These are phyloP conservation scores for Chenopodium quinoa DNA, from an alignment of 148 eudicot genomes.

Conservation along the genomic window DNA sequence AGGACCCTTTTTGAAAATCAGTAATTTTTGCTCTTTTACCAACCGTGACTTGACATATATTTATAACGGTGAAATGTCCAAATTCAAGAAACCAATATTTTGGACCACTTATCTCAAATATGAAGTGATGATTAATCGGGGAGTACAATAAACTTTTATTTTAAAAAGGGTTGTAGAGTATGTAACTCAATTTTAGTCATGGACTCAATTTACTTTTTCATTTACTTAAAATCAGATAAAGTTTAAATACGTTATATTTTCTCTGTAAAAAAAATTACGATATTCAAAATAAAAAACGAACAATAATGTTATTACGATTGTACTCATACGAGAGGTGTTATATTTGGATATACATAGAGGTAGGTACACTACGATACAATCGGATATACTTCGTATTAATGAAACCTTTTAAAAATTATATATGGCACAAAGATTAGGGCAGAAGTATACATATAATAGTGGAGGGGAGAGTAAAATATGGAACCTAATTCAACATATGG, in stretches of 20 bases:
- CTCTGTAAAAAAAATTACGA: too few relatives aligned
- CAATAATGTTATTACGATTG: too few relatives aligned
- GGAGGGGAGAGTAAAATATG: not conserved
- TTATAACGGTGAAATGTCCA: conserved; percentile 9
- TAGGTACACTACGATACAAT: too few relatives aligned
- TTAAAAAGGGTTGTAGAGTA: not conserved
- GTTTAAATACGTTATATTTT: too few relatives aligned
- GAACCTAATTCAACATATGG: not conserved
- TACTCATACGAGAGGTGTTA: too few relatives aligned
- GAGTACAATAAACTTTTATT: not conserved
- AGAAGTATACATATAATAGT: not conserved
- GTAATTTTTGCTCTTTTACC: conserved; percentile 1
- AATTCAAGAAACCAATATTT: not conserved
- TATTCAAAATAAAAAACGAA: too few relatives aligned
- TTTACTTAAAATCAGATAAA: too few relatives aligned
- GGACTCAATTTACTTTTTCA: not conserved
- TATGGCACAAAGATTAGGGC: not conserved
- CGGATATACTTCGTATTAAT: too few relatives aligned
- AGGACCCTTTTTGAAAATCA: not conserved
- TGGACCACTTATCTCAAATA: conserved; percentile 13
- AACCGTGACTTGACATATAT: conserved; percentile 15
- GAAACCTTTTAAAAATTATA: too few relatives aligned
- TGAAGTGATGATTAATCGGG: conserved; percentile 7
- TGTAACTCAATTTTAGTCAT: not conserved
- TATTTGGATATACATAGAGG: too few relatives aligned